Percentiles rank a stretch among this genome's conserved stretches.
phyloP scores from a whole-genome alignment of 2,329 filamentous ascomycete genomes.

The Huntiella abstrusa region DNA sequence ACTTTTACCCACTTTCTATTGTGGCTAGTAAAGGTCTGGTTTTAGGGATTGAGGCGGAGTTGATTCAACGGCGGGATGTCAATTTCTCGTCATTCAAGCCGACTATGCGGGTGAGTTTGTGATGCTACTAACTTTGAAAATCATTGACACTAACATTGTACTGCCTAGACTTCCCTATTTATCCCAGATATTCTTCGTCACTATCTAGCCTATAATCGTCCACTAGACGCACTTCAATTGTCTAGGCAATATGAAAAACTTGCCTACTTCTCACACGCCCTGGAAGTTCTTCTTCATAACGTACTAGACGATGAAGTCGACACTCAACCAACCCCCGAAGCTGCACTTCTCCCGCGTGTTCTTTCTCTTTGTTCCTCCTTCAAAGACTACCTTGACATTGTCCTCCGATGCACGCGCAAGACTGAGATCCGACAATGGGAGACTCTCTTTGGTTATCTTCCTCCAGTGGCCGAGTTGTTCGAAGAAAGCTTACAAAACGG shows the following conservation, averaged over 20 bases:
- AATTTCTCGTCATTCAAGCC: conserved; percentile 83
- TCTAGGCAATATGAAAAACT: conserved; percentile 73
- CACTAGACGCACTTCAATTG: conserved; percentile 61
- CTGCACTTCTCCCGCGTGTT: conserved; percentile 44
- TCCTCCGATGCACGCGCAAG: conserved; percentile 92
- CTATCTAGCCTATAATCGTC: conserved; percentile 56
- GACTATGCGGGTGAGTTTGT: conserved; percentile 55
- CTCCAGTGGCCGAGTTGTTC: conserved; percentile 78
- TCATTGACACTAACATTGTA: not conserved
- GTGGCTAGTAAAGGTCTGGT: conserved; percentile 79
- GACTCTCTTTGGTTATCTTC: conserved; percentile 79
- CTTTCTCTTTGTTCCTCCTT: conserved; percentile 50
- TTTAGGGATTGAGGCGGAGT: conserved; percentile 75
- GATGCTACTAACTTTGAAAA: not conserved
- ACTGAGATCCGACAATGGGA: conserved; percentile 91
- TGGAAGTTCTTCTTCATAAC: conserved; percentile 82
- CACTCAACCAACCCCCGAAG: conserved; percentile 39
- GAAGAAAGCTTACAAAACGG: conserved; percentile 76
- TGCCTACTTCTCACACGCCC: conserved; percentile 79
- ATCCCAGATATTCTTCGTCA: conserved; percentile 72
- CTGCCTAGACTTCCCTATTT: conserved; percentile 65
- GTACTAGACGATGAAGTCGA: conserved; percentile 93
- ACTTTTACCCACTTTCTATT: conserved; percentile 86
- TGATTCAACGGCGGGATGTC: conserved; percentile 82
- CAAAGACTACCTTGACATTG: conserved; percentile 77